These are phyloP conservation scores for Fusarium anthophilum DNA, from an alignment of 2,329 filamentous ascomycete genomes.

Conservation along the genomic window DNA sequence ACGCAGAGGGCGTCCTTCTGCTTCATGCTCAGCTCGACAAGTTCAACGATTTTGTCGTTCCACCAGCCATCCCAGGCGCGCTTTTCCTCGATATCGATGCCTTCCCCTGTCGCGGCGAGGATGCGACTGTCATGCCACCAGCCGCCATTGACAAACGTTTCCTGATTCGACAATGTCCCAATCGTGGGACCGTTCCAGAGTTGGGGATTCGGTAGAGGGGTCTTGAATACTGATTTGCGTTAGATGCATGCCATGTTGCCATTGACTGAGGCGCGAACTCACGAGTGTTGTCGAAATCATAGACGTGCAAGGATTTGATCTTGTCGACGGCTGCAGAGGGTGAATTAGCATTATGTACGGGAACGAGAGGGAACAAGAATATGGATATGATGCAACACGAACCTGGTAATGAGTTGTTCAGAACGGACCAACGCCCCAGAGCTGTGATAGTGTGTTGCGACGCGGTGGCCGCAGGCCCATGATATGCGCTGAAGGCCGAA, in stretches of 20 bases:
- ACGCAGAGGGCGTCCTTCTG: conserved; percentile 88
- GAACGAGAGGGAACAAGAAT: background rate
- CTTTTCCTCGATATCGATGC: conserved; percentile 81
- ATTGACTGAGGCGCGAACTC: conserved; percentile 45
- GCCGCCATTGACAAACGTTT: conserved; percentile 82
- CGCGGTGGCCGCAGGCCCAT: conserved; percentile 45
- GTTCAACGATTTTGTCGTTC: conserved; percentile 88
- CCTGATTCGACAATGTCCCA: conserved; percentile 77
- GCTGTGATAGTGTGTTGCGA: conserved; percentile 71
- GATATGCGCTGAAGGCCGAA: conserved; percentile 51
- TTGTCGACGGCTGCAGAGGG: conserved; percentile 63
- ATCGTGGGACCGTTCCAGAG: conserved; percentile 85
- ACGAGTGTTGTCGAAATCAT: conserved; percentile 98
- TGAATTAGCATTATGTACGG: conserved; percentile 23
- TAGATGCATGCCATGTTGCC: background rate
- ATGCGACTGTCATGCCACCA: conserved; percentile 98
- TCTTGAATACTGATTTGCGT: conserved; percentile 77
- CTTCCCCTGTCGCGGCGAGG: conserved; percentile 85
- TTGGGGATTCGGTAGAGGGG: conserved; percentile 86
- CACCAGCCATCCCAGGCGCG: conserved; percentile 93
- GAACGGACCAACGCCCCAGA: conserved; percentile 84
- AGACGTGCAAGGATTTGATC: conserved; percentile 86
- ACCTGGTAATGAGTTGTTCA: conserved; percentile 77
- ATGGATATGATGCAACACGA: conserved; percentile 33
- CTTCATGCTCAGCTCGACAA: conserved; percentile 82